Conservation (phyloP, 2,329 filamentous ascomycete species). For the Ilyonectria robusta region DNA sequence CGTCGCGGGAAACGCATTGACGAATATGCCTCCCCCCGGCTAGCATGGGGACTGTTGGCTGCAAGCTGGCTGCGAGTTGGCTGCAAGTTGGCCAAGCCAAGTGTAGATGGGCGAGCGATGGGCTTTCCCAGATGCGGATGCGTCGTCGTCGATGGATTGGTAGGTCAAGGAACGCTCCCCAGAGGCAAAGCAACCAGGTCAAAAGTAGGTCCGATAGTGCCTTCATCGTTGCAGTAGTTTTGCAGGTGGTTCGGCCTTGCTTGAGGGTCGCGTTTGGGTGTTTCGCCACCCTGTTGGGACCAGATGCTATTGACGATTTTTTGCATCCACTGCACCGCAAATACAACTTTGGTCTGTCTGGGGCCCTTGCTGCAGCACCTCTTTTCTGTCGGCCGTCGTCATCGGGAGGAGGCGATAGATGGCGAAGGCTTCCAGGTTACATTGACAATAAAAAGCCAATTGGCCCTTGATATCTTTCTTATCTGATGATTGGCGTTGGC, state of each 20-base stretch:
- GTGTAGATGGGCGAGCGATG: background rate
- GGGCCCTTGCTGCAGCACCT: background rate
- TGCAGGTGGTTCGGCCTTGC: background rate
- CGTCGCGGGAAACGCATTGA: slow-evolving; percentile 26
- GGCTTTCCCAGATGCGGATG: background rate
- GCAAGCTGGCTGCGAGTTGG: background rate
- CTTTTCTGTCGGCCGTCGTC: background rate
- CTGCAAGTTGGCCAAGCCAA: background rate
- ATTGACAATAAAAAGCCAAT: slow-evolving; percentile 10
- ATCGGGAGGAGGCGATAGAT: slow-evolving; percentile 21
- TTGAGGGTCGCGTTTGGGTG: background rate
- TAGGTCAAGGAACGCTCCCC: background rate
- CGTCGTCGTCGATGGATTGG: background rate
- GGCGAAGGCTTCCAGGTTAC: background rate
- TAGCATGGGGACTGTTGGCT: background rate
- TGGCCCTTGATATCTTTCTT: slow-evolving; percentile 2
- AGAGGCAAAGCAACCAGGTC: background rate
- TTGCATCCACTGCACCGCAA: background rate
- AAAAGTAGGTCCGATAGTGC: background rate
- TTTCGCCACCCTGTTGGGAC: slow-evolving; percentile 4
- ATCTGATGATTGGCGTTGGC: background rate
- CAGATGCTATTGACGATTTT: background rate
- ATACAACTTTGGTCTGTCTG: background rate
- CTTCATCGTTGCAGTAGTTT: background rate
- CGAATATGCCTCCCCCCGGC: slow-evolving; percentile 5